Conservation (phyloP, 2,329 filamentous ascomycete species). For the Talaromyces verruculosus region DNA sequence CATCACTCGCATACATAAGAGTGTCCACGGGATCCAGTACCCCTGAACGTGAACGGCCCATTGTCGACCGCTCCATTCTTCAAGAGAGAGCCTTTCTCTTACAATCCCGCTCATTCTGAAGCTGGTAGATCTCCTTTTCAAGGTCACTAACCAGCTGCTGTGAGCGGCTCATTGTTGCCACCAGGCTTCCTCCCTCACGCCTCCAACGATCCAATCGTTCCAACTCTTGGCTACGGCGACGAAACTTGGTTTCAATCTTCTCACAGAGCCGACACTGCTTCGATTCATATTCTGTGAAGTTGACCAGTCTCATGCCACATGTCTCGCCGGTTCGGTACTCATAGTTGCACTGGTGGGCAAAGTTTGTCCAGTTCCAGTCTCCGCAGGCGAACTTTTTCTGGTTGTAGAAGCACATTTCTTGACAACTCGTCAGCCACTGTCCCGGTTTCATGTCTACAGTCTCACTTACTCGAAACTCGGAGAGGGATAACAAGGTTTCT, state of each 20-base stretch:
- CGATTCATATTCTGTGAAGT: conserved; percentile 63
- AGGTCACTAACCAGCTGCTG: conserved; percentile 71
- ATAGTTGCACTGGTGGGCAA: conserved; percentile 87
- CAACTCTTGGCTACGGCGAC: conserved; percentile 71
- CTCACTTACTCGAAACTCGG: conserved; percentile 35
- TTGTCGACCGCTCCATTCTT: conserved; percentile 10
- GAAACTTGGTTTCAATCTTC: conserved; percentile 81
- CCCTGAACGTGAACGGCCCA: conserved; percentile 4
- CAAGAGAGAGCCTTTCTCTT: conserved; percentile 36
- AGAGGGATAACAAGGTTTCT: conserved; percentile 21
- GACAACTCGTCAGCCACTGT: conserved; percentile 33
- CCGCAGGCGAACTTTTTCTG: conserved; percentile 81
- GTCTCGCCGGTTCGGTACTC: conserved; percentile 96
- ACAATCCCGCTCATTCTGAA: conserved; percentile 58
- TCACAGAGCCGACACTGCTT: conserved; percentile 81
- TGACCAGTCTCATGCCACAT: conserved; percentile 89
- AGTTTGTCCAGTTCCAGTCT: conserved; percentile 93
- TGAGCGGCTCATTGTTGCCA: conserved; percentile 65
- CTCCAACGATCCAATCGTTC: conserved; percentile 76
- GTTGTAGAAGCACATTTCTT: conserved; percentile 92
- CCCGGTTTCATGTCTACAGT: conserved; percentile 26
- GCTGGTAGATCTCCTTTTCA: conserved; percentile 65
- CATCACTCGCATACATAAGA: not conserved
- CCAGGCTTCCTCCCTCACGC: conserved; percentile 63
- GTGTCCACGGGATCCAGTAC: conserved; percentile 3